A percentile compares a stretch with the other conserved stretches of the same genome.
Conservation (phyloP, 2,329 filamentous ascomycete genomes). For the Pseudocercospora musae region DNA sequence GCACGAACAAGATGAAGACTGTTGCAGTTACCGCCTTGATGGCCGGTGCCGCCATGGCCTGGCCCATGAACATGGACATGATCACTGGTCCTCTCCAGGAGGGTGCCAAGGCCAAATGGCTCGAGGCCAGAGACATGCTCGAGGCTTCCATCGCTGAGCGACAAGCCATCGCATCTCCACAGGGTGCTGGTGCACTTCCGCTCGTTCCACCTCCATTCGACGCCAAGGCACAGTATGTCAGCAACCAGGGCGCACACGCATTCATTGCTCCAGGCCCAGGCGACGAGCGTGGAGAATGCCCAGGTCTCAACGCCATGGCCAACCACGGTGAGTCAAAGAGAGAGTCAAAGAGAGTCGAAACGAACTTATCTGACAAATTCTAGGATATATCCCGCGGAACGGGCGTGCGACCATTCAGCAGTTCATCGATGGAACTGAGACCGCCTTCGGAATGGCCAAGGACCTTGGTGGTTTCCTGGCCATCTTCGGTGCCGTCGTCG, state of each 20-base stretch:
- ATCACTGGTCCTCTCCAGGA: not conserved
- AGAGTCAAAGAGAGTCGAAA: too few relatives aligned
- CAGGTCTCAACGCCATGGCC: constrained; percentile 19
- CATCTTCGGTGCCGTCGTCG: constrained; percentile 18
- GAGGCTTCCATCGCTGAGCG: constrained; percentile 1
- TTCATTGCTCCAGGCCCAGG: constrained; percentile 28
- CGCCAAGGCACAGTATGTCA: constrained; percentile 31
- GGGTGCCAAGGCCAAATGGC: not conserved
- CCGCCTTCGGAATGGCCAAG: constrained; percentile 34
- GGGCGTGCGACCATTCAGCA: constrained; percentile 35
- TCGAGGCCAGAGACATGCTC: not conserved
- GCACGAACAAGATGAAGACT: not conserved
- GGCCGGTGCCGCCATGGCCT: not conserved
- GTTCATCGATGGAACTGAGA: constrained; percentile 31
- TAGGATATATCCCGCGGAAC: constrained; percentile 29
- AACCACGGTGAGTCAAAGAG: constrained; percentile 12
- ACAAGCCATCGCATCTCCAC: constrained; percentile 16
- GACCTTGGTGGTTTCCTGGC: constrained; percentile 23
- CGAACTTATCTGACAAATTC: too few relatives aligned
- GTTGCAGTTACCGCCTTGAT: not conserved
- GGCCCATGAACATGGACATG: constrained; percentile 2
- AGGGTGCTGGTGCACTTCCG: constrained; percentile 29
- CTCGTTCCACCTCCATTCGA: constrained; percentile 32
- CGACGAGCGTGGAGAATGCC: constrained; percentile 33
- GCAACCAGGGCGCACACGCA: constrained; percentile 27